Evolutionary conservation across 768 basidiomycete genomes (phyloP).

Genomic region (Leccinum barrowsii): DNA sequence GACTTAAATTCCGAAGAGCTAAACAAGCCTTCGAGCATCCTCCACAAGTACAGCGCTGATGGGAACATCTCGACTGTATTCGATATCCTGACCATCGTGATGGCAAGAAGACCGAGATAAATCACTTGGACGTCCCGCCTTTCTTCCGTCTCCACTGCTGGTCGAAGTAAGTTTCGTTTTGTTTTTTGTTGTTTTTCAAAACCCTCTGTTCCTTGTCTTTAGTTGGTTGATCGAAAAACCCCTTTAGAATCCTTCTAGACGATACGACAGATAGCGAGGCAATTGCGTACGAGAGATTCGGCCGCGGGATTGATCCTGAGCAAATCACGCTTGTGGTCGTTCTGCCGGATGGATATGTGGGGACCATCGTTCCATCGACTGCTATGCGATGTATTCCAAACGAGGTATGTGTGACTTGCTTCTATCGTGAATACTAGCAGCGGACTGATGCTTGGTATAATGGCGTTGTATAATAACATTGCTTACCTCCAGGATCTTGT

Average conservation of each 20-base stretch:
- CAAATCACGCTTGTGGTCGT: constrained; percentile 35
- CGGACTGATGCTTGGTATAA: too few species aligned
- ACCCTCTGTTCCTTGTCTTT: neutral
- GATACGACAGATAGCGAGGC: constrained; percentile 30
- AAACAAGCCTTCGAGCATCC: constrained; percentile 21
- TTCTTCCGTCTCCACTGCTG: constrained; percentile 37
- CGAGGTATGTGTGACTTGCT: too few species aligned
- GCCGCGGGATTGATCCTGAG: constrained; percentile 21
- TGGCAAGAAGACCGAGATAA: constrained; percentile 31
- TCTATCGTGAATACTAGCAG: too few species aligned
- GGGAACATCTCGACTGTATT: constrained; percentile 29
- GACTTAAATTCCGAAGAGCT: constrained; percentile 24
- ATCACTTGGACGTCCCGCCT: constrained; percentile 35
- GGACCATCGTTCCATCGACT: constrained; percentile 29
- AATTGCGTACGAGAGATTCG: constrained; percentile 33
- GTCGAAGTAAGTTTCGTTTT: constrained; percentile 37
- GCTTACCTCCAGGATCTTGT: too few species aligned
- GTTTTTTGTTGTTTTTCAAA: neutral
- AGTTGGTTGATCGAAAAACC: neutral
- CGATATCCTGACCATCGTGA: constrained; percentile 25
- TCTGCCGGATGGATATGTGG: constrained; percentile 42
- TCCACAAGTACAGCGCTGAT: constrained; percentile 26
- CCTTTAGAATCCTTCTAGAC: constrained; percentile 33
- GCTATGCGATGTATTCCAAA: neutral
- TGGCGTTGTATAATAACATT: too few species aligned